Evolutionary conservation across 176 grass and related monocot genomes (phyloP).

Genomic region (Cenchrus americanus): DNA sequence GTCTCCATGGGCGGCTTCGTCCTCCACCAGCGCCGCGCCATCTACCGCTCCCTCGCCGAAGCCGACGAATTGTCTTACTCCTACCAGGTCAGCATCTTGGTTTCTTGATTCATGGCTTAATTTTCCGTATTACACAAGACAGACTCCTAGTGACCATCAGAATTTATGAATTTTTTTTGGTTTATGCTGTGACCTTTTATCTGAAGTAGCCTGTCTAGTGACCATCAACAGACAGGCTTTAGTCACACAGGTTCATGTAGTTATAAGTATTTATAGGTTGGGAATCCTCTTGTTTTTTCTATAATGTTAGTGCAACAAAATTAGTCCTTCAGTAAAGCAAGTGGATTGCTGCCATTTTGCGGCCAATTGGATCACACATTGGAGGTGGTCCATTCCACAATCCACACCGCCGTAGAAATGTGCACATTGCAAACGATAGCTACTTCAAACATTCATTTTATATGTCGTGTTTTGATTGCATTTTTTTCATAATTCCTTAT

Average conservation of each 20-base stretch:
- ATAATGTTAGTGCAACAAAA: neutral
- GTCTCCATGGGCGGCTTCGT: slow-evolving; percentile 58
- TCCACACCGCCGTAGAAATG: neutral
- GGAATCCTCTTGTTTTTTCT: neutral
- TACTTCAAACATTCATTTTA: neutral
- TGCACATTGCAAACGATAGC: neutral
- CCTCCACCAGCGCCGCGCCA: slow-evolving; percentile 55
- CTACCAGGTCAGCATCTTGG: slow-evolving; percentile 44
- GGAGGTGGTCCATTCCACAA: neutral
- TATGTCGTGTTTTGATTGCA: neutral
- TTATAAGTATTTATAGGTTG: neutral
- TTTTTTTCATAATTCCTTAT: neutral
- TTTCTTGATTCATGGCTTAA: neutral
- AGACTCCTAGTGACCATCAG: neutral
- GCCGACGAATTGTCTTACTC: slow-evolving; percentile 8
- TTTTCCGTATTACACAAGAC: neutral
- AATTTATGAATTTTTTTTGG: neutral
- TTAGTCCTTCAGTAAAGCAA: neutral
- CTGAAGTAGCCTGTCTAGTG: neutral
- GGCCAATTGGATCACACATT: neutral
- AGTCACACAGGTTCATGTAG: neutral
- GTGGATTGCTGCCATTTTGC: neutral
- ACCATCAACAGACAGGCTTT: neutral
- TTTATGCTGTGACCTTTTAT: neutral
- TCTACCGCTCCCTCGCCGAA: slow-evolving; percentile 52